Evolutionary conservation across 208 protist genomes (phyloP), one percentile per base, ranked within the genome.

Genomic region (Herpetomonas samuelpessoai): DNA sequence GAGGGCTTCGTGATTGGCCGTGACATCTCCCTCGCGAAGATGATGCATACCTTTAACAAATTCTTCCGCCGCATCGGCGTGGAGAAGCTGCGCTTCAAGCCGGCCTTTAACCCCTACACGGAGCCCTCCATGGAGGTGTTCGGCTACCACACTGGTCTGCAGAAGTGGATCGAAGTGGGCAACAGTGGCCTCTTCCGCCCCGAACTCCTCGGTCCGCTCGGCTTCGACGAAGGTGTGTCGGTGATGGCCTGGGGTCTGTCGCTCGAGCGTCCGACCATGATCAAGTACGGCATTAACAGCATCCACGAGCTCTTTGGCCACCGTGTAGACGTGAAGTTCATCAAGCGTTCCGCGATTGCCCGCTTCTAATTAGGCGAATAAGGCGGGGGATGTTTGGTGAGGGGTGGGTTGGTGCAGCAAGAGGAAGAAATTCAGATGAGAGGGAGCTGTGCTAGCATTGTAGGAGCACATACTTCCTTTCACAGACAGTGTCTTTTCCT

Each of bases 81-180:
- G 27, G 81, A 92, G 48, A 68, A 98, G 59, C 68, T 99, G 22
- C 90, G 94, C 65, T 99, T 99, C 90, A 99, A 99, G 86, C 98
- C 99, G 18, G 97, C 99, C 29, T 99, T 99, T 86, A 99, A 99
- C 83, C 99, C 99, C 19, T 99, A 99, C 89, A 99, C 99, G 19
- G 99, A 99, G 86, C 99, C 99, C 24, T 99, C 95, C 21, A 99
- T 99, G 99, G 99, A 99, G 74, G 99, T 99, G 60, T 99, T 99
- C 73, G 88, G 91, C 63, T 99, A 95, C 68, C 98, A 99, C 80
- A 83, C 71, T 48, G 90, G 88, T 12, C 79, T 99, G 14, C 81
- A 91, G 44, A 98, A 97, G 65, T 99, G 93, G 96, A 94, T 99
- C 26, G 97, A 99, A 74, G 87, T 99, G 28, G 98, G 99, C 56